Evolutionary conservation across 1,284 basidiomycete genomes (phyloP), one percentile per base, ranked within the genome.

Genomic region (Ceratobasidium sp.): DNA sequence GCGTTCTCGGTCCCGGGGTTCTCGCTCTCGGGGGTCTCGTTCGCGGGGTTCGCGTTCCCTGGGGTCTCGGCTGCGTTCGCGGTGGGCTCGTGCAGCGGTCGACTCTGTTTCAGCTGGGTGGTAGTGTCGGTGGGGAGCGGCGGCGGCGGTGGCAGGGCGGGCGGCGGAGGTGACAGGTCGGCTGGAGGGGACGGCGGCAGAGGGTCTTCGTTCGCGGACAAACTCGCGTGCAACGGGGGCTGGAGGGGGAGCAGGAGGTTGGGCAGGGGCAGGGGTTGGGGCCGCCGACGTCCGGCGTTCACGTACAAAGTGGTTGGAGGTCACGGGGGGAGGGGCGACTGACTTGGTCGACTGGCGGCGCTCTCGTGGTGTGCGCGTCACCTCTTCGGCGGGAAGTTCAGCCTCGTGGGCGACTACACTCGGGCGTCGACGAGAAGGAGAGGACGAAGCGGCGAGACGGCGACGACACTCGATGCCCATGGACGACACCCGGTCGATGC

Each of bases 391-490:
- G 22, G 54, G 56, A 4, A 29, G 40, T 22, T 58, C 56, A 13
- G 56, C 56, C 10, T 58, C 56, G 35, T 25, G 34, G n/a, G 47
- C 50, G 5, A 40, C 50, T 34, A 17, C 42, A 25, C 49, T 53
- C 32, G 62, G 62, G 6, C 50, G 22, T 1, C 62, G 49, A 20
- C 62, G 62, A 22, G 47, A 32, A 25, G 42, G 58, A 17, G 42
- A 32, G 32, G 58, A 42, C 8, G 58, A 65, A 8, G 62, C 47
- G 3, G 62, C 62, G 29, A 65, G 62, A 27, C 62, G 62, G 29
- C 62, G 62, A 15, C 62, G 62, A 22, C 62, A 65, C 35, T 65
- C 62, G 49, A 65, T 13, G 25, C 62, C 62, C 62, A 65, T 52
- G 50, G 62, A 35, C 20, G 62, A 32, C 25, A 65, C 62, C n/a